These are phyloP conservation scores for Karstenula rhodostoma DNA, from an alignment of 2,329 filamentous ascomycete species.

Conservation along the genomic window DNA sequence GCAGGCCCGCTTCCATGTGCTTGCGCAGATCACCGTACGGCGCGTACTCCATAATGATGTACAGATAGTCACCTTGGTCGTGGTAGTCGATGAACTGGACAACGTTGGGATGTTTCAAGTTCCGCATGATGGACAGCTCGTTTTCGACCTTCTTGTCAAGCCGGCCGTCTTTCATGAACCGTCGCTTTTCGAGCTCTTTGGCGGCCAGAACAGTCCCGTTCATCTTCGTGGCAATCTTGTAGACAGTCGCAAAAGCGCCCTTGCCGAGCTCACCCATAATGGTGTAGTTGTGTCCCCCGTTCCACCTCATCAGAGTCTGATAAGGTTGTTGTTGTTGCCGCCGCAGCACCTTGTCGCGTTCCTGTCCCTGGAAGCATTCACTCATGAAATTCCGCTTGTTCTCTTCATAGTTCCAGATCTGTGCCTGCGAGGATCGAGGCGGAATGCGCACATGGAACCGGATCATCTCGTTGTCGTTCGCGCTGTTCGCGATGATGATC, in stretches of 20 bases:
- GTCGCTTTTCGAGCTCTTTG: constrained; percentile 92
- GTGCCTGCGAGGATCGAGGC: constrained; percentile 69
- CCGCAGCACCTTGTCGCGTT: constrained; percentile 33
- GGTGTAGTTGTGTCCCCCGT: constrained; percentile 85
- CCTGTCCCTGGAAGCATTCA: constrained; percentile 40
- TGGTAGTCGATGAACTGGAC: constrained; percentile 91
- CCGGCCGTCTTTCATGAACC: constrained; percentile 91
- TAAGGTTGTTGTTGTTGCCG: constrained; percentile 38
- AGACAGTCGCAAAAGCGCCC: constrained; percentile 93
- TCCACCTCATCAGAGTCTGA: constrained; percentile 74
- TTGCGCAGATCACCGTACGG: constrained; percentile 82
- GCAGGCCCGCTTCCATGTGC: constrained; percentile 66
- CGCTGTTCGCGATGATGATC: constrained; percentile 69
- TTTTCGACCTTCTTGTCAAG: constrained; percentile 93
- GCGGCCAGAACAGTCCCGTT: constrained; percentile 86
- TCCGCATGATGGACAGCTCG: constrained; percentile 95
- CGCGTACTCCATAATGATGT: constrained; percentile 98
- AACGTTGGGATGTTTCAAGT: constrained; percentile 84
- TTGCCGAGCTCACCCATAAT: constrained; percentile 82
- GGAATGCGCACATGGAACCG: constrained; percentile 88
- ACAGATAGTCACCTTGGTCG: constrained; percentile 80
- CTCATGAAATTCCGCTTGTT: constrained; percentile 75
- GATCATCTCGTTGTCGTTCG: constrained; percentile 67
- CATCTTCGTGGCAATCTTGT: constrained; percentile 85
- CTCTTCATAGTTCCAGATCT: constrained; percentile 65